phyloP scores from a whole-genome alignment of 2,329 filamentous ascomycete species.

The Fusarium sp. region DNA sequence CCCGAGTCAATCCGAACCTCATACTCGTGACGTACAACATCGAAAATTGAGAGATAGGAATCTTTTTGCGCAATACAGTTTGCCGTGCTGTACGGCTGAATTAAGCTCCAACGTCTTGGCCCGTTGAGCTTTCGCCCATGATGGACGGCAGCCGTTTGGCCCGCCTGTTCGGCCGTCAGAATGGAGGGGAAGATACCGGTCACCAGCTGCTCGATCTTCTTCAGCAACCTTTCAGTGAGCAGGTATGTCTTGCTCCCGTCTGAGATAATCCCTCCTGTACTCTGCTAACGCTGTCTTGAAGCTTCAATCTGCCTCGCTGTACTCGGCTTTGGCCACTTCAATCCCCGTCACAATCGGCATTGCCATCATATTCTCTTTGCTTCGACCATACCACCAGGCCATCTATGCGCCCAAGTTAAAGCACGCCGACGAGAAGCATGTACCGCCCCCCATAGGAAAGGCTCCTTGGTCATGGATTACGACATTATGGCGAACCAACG shows the following conservation, averaged over 20 bases:
- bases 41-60: not conserved
- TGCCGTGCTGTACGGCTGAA: slow-evolving; percentile 1
- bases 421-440: slow-evolving; percentile 89
- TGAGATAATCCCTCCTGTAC: not conserved
- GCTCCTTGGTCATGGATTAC: slow-evolving; percentile 88
- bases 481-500: slow-evolving; percentile 81
- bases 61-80: not conserved
- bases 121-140: slow-evolving; percentile 35
- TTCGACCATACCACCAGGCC: slow-evolving; percentile 89
- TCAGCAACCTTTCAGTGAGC: slow-evolving; percentile 61
- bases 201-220: slow-evolving; percentile 61
- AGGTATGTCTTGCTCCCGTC: slow-evolving; percentile 50
- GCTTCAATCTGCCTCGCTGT: slow-evolving; percentile 65
- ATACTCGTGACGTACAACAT: slow-evolving; percentile 8
- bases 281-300: slow-evolving; percentile 30
- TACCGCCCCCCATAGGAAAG: slow-evolving; percentile 86
- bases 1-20: slow-evolving; percentile 13
- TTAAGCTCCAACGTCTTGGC: slow-evolving; percentile 37
- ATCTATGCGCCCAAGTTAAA: slow-evolving; percentile 96
- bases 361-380: slow-evolving; percentile 83
- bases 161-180: slow-evolving; percentile 23
- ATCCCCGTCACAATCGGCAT: slow-evolving; percentile 78
- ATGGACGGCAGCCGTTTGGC: slow-evolving; percentile 37
- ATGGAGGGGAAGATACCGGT: slow-evolving; percentile 48
- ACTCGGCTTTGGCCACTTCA: slow-evolving; percentile 83